Percentiles rank a stretch among this genome's conserved stretches.
phyloP scores from a whole-genome alignment of 257 asterid genomes.

The Forsythia suspensa region DNA sequence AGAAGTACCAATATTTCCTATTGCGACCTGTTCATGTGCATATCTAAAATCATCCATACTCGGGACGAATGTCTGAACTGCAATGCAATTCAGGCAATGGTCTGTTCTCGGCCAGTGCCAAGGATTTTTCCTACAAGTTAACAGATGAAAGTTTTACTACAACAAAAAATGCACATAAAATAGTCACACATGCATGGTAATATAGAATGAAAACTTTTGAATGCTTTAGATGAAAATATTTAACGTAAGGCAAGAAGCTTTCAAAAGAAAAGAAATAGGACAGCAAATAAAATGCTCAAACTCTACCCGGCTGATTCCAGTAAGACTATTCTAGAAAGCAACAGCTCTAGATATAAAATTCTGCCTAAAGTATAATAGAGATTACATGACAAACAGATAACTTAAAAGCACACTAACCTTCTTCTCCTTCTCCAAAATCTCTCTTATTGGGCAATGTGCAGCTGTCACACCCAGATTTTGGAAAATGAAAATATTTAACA shows the following conservation, averaged over 20 bases:
- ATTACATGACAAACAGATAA: not conserved
- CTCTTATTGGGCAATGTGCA: slow-evolving; percentile 87
- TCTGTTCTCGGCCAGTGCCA: slow-evolving; percentile 60
- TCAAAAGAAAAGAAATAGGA: not conserved
- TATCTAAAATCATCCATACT: slow-evolving; percentile 67
- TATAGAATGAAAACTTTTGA: not conserved
- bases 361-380: not conserved
- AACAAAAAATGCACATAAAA: not conserved
- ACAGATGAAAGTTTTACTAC: not conserved
- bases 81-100: slow-evolving; percentile 61
- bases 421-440: slow-evolving; percentile 80
- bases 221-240: not conserved
- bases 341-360: not conserved
- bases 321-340: not conserved
- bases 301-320: not conserved
- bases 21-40: slow-evolving; percentile 80
- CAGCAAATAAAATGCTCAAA: slow-evolving; percentile 1
- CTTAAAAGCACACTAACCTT: slow-evolving; percentile 42
- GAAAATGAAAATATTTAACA: slow-evolving; percentile 12
- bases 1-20: not conserved
- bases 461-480: slow-evolving; percentile 86
- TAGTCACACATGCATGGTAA: not conserved
- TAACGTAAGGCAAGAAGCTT: not conserved
- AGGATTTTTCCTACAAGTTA: slow-evolving; percentile 59
- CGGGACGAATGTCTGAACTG: slow-evolving; percentile 65